Evolutionary conservation across 768 basidiomycete species (phyloP).

Genomic region (Boletus reticuloceps): DNA sequence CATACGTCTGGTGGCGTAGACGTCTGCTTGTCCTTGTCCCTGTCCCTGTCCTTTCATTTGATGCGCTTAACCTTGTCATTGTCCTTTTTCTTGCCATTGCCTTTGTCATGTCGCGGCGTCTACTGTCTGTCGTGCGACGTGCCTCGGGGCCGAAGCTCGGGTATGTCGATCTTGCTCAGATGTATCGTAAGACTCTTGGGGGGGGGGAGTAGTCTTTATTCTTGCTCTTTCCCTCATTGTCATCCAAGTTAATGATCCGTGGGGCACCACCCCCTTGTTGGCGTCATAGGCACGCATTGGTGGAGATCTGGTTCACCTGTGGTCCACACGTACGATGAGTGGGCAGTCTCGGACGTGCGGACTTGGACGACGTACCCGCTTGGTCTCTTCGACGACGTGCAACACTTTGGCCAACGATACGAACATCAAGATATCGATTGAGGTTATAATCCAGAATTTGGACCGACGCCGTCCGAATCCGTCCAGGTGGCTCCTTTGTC

Average conservation of each 20-base stretch:
- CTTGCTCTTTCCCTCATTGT: slow-evolving; percentile 43
- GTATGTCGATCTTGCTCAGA: slow-evolving; percentile 85
- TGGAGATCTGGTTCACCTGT: slow-evolving; percentile 60
- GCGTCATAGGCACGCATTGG: slow-evolving; percentile 79
- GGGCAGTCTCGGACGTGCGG: too few relatives aligned
- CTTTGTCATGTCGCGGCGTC: background rate
- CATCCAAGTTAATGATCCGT: slow-evolving; percentile 59
- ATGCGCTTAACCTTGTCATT: background rate
- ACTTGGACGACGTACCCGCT: too few relatives aligned
- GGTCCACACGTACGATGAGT: too few relatives aligned
- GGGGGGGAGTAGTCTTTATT: slow-evolving; percentile 62
- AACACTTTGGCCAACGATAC: background rate
- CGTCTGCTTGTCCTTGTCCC: slow-evolving; percentile 35
- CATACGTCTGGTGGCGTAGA: background rate
- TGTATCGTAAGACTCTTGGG: slow-evolving; percentile 66
- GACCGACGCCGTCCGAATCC: slow-evolving; percentile 60
- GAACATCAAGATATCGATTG: slow-evolving; percentile 48
- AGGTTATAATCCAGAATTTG: slow-evolving; percentile 87
- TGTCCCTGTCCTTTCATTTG: slow-evolving; percentile 7
- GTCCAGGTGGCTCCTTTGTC: slow-evolving; percentile 73
- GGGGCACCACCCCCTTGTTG: slow-evolving; percentile 41
- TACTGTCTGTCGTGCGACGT: background rate
- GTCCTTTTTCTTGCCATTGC: slow-evolving; percentile 5
- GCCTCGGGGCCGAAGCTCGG: slow-evolving; percentile 51
- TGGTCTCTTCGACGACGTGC: too few relatives aligned